These are phyloP conservation scores for Aspergillus pseudotamarii DNA, from an alignment of 2,329 filamentous ascomycete genomes.

Conservation along the genomic window DNA sequence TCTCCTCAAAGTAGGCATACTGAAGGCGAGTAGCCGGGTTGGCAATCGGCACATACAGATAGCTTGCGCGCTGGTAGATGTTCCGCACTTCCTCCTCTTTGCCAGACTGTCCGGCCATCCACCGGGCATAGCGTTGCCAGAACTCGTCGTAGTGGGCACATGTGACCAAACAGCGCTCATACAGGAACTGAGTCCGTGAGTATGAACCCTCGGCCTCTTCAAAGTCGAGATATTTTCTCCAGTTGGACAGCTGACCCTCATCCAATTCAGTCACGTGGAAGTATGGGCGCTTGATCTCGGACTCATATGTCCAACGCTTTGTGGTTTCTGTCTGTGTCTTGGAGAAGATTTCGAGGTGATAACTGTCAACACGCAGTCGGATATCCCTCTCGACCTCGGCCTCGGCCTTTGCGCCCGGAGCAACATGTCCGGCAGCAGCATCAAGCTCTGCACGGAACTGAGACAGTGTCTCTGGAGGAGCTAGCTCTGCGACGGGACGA, in stretches of 20 bases:
- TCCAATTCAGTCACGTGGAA: slow-evolving; percentile 96
- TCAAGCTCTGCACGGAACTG: slow-evolving; percentile 74
- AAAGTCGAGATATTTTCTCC: slow-evolving; percentile 95
- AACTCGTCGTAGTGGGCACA: slow-evolving; percentile 97
- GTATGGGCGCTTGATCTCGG: slow-evolving; percentile 92
- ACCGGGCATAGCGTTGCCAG: slow-evolving; percentile 94
- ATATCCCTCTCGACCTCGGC: slow-evolving; percentile 83
- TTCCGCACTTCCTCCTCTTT: slow-evolving; percentile 90
- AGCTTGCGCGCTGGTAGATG: slow-evolving; percentile 86
- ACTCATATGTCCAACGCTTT: slow-evolving; percentile 93
- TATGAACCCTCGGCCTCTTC: slow-evolving; percentile 85
- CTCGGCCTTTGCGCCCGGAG: slow-evolving; percentile 60
- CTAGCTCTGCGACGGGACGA: slow-evolving; percentile 73
- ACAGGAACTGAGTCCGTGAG: slow-evolving; percentile 75
- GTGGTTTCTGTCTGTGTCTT: slow-evolving; percentile 84
- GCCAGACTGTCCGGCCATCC: slow-evolving; percentile 79
- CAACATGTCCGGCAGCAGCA: slow-evolving; percentile 46
- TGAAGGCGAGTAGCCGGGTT: slow-evolving; percentile 81
- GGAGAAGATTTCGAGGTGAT: slow-evolving; percentile 79
- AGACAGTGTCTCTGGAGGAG: slow-evolving; percentile 67
- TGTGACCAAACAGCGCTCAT: slow-evolving; percentile 90
- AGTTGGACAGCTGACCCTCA: slow-evolving; percentile 80
- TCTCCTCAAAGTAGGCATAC: slow-evolving; percentile 94
- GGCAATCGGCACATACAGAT: slow-evolving; percentile 83
- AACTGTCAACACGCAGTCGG: slow-evolving; percentile 74